Percentiles rank a stretch among this genome's conserved stretches.
Evolutionary conservation across 768 basidiomycete genomes (phyloP).

Genomic region (Candolleomyces aberdarensis): DNA sequence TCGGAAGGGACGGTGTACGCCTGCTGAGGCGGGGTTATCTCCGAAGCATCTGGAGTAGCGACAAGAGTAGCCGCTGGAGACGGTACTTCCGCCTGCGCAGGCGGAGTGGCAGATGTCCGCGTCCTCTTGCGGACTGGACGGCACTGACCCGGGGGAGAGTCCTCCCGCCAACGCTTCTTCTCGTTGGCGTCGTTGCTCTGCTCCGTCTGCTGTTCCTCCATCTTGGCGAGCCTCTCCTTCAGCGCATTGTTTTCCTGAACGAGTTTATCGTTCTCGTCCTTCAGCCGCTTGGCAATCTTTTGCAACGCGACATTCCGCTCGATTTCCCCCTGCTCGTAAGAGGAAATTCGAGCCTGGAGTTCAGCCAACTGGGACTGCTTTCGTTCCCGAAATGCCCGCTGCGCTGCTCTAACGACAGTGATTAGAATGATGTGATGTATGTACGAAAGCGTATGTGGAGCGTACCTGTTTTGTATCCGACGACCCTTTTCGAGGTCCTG

Average conservation of each 20-base stretch:
- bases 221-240: conserved; percentile 43
- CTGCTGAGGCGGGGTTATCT: background rate
- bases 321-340: conserved; percentile 88
- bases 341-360: conserved; percentile 79
- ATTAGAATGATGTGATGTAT: conserved; percentile 2
- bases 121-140: conserved; percentile 32
- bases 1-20: conserved; percentile 26
- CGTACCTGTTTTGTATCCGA: conserved; percentile 73
- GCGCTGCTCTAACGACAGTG: conserved; percentile 59
- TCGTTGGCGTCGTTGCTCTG: conserved; percentile 30
- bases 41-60: background rate
- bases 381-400: conserved; percentile 86
- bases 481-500: conserved; percentile 57
- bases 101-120: conserved; percentile 31
- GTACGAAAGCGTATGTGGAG: conserved; percentile 9
- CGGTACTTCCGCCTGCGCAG: conserved; percentile 14
- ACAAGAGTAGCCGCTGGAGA: background rate
- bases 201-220: conserved; percentile 10
- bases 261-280: conserved; percentile 81
- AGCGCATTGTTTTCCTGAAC: conserved; percentile 64
- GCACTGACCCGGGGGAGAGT: conserved; percentile 31
- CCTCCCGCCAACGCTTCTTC: conserved; percentile 59
- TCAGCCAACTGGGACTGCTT: conserved; percentile 88
- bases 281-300: conserved; percentile 76
- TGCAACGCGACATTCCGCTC: conserved; percentile 85